Base-by-base conservation (phyloP, 2,329 filamentous ascomycete species). In the Nemania sp. region DNA sequence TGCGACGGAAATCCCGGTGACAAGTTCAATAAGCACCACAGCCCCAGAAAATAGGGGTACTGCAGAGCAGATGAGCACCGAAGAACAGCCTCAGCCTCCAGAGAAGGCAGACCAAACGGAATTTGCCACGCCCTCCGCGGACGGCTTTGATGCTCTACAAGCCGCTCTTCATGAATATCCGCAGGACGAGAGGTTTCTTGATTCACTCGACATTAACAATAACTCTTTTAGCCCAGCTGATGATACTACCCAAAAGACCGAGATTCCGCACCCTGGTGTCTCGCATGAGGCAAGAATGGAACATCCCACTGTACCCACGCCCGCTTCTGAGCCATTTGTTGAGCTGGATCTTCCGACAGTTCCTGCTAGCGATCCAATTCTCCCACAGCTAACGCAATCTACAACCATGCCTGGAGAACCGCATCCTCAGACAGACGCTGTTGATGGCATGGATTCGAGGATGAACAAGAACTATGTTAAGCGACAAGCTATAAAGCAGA, bases 381-480 rank as follows among this genome's bases (percentile, higher is more conserved):
- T 71, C 34, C 68, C 68, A 6, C 68, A 67, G 5, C 57, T 74
- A 32, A 70, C 72, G 15, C 63, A 76, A 1, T 73, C 72, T 53
- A 66, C 67, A 37, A 58, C 72, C 48, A 69, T 76, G 60, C 74
- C 79, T 1, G 77, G 80, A 59, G 73, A 76, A 11, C 67, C 74
- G 0, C 77, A 76, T 52, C 77, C 80, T 9, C 75, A 78, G 9
- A 82, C 78, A 60, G 82, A 85, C 59, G 69, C 71, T 20, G 50
- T 67, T 29, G 65, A 69, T 13, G 71, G 73, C 5, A 65, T 72
- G 20, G 71, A 73, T 34, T 63, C 54, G 7, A 73, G 84, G 76
- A 76, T 84, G 74, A 80, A 88, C 81, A 84, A 90, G 82, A 82
- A 89, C 78, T 74, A 79, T 20, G 82, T 86, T 2, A 86, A 87